phyloP scores from a whole-genome alignment of 1,284 basidiomycete genomes.

The Cystobasidium pallidum region DNA sequence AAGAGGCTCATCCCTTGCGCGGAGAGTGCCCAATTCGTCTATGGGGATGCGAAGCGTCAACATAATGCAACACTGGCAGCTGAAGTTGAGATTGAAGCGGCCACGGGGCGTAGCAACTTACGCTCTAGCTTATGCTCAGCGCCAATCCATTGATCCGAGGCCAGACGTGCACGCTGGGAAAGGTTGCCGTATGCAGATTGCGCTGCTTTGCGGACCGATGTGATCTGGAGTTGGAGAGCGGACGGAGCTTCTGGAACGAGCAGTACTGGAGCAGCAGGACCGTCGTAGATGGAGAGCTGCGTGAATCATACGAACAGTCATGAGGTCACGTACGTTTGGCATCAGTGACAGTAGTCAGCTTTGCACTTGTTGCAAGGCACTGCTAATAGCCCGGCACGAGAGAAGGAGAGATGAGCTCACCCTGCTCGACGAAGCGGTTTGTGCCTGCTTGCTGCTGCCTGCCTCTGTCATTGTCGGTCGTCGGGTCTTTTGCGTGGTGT shows the following conservation, averaged over 20 bases:
- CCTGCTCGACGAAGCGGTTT: not conserved
- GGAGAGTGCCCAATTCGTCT: constrained; percentile 51
- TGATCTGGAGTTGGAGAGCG: constrained; percentile 30
- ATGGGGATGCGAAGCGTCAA: not conserved
- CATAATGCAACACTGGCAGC: not conserved
- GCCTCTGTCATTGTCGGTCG: not conserved
- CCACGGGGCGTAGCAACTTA: constrained; percentile 24
- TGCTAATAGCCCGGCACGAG: not conserved
- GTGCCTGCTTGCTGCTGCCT: not conserved
- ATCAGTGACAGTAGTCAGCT: not conserved
- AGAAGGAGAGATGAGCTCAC: not conserved
- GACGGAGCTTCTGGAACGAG: constrained; percentile 30
- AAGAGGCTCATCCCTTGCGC: constrained; percentile 45
- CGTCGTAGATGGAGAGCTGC: constrained; percentile 42
- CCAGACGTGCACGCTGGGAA: constrained; percentile 11
- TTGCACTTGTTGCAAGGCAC: not conserved
- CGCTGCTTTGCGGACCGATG: constrained; percentile 32
- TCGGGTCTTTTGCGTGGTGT: not conserved
- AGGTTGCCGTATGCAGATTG: constrained; percentile 24
- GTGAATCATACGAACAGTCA: not conserved
- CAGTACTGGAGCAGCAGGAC: constrained; percentile 21
- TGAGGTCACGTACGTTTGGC: no score
- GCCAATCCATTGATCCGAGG: constrained; percentile 51
- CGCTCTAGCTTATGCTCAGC: constrained; percentile 53
- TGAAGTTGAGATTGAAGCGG: not conserved